Conservation (phyloP, 2,329 filamentous ascomycete species). For the Epichloe glyceriae region DNA sequence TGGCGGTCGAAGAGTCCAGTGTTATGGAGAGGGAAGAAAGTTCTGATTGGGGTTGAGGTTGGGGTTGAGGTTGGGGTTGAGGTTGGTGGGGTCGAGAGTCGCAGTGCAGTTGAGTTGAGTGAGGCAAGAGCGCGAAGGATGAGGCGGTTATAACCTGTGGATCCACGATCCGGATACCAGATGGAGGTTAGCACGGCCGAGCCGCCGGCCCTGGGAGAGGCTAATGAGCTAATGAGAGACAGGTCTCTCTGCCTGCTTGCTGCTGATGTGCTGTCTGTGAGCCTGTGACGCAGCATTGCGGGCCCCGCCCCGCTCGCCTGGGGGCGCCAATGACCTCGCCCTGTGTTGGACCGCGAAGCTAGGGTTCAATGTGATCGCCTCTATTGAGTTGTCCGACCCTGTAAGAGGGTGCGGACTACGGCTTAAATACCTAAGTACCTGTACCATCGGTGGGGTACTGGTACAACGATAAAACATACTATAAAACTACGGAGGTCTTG, state of each 20-base stretch:
- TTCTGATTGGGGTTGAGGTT: background rate
- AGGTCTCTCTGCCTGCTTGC: background rate
- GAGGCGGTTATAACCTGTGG: background rate
- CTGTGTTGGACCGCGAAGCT: too few species aligned
- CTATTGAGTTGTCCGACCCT: too few species aligned
- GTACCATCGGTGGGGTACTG: too few species aligned
- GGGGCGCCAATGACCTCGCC: too few species aligned
- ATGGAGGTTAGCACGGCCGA: background rate
- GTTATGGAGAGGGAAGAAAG: background rate
- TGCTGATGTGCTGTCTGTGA: background rate
- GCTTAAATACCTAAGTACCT: too few species aligned
- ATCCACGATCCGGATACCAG: background rate
- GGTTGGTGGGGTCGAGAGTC: background rate
- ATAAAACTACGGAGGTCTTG: too few species aligned
- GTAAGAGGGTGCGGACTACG: too few species aligned
- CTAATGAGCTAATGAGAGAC: too few species aligned
- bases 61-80: background rate
- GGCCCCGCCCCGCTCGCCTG: background rate
- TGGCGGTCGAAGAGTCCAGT: background rate
- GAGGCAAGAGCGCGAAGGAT: background rate
- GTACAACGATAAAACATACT: too few species aligned
- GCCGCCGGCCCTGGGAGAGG: too few species aligned
- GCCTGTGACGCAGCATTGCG: background rate
- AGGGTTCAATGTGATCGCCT: too few species aligned
- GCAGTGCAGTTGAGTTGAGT: background rate